These are phyloP conservation scores for Fusarium haematococcum DNA, from an alignment of 2,329 filamentous ascomycete species.

Conservation along the genomic window DNA sequence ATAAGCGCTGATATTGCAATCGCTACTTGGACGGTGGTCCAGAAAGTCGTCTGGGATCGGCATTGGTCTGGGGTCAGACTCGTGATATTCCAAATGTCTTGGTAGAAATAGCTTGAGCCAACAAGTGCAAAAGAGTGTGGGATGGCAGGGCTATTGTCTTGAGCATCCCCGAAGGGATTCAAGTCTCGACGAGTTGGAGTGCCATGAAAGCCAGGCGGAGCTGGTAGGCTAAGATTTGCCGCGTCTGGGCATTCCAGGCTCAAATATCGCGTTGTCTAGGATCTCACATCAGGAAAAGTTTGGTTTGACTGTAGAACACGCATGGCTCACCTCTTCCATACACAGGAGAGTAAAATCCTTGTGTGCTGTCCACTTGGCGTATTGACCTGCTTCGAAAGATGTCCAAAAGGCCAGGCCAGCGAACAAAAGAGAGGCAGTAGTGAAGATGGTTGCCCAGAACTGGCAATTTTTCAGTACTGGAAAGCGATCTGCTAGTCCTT, in stretches of 20 bases:
- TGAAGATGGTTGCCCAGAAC: neutral
- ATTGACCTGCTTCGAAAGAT: neutral
- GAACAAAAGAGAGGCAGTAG: neutral
- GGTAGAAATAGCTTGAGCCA: too few species aligned
- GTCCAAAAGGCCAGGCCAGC: neutral
- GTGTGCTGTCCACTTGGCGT: neutral
- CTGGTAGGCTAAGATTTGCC: neutral
- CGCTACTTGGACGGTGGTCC: too few species aligned
- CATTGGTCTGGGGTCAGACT: too few species aligned
- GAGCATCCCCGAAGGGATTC: too few species aligned
- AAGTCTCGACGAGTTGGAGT: neutral
- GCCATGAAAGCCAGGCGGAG: neutral
- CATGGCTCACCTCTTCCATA: neutral
- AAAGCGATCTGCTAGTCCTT: neutral
- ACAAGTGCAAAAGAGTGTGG: too few species aligned
- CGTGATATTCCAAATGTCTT: too few species aligned
- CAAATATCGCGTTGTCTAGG: neutral
- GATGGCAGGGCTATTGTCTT: too few species aligned
- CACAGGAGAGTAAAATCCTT: neutral
- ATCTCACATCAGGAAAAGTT: neutral
- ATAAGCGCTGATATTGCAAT: too few species aligned
- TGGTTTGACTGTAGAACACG: fast-evolving
- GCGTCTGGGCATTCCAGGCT: neutral
- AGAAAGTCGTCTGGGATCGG: too few species aligned
- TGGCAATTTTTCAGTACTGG: neutral